Conservation (phyloP, 2,329 filamentous ascomycete species). For the Hortaea sp. region DNA sequence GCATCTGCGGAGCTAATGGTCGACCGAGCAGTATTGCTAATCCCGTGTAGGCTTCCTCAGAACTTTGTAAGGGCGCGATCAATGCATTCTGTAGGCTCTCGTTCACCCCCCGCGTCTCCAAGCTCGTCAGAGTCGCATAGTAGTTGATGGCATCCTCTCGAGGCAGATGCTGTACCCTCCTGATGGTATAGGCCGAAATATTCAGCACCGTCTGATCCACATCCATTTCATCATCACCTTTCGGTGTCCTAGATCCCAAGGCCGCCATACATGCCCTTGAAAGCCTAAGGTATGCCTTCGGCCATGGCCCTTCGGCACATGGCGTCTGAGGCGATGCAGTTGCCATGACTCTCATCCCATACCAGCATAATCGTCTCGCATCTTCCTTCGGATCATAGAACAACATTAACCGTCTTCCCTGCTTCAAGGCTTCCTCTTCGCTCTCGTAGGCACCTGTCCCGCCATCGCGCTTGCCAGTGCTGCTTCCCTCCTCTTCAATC, state of each 20-base stretch:
- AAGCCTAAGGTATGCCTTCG: constrained; percentile 31
- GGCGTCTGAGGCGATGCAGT: constrained; percentile 11
- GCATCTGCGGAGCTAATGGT: constrained; percentile 17
- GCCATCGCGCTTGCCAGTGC: constrained; percentile 7
- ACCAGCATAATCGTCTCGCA: constrained; percentile 30
- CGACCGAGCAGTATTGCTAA: constrained; percentile 18
- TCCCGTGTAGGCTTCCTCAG: constrained; percentile 16
- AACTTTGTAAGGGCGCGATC: constrained; percentile 20
- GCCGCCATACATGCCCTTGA: constrained; percentile 26
- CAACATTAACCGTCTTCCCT: constrained; percentile 33
- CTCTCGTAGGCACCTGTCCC: constrained; percentile 26
- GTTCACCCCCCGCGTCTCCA: constrained; percentile 2
- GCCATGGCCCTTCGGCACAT: constrained; percentile 28
- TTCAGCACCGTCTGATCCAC: constrained; percentile 15
- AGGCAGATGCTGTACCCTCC: constrained; percentile 16
- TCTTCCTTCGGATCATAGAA: constrained; percentile 34
- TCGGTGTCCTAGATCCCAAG: constrained; percentile 6
- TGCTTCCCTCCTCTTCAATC: constrained; percentile 24
- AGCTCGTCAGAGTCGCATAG: constrained; percentile 21
- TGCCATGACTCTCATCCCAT: constrained; percentile 28
- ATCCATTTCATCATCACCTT: constrained; percentile 10
- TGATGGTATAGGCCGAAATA: constrained; percentile 27
- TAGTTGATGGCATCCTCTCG: constrained; percentile 17
- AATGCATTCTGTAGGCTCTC: constrained; percentile 21
- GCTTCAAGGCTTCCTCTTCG: constrained; percentile 29